Conservation (phyloP, 768 basidiomycete species). For the Naganishia kalamii region DNA sequence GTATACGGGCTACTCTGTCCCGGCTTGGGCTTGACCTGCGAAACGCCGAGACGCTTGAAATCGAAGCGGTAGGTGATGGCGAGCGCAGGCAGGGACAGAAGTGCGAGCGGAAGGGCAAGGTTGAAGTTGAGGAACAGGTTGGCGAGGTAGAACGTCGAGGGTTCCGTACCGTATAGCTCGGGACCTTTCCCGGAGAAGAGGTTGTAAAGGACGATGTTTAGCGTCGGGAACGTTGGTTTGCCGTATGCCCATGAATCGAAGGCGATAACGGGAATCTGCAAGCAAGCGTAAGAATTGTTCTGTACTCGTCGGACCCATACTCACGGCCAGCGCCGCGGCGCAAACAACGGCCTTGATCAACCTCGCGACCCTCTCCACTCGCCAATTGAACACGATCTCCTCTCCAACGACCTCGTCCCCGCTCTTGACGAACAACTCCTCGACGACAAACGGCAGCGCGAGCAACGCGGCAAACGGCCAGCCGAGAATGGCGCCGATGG, state of each 20-base stretch:
- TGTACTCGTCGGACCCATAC: slow-evolving; percentile 44
- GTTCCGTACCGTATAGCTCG: slow-evolving; percentile 86
- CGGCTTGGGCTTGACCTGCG: slow-evolving; percentile 51
- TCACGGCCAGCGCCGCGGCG: slow-evolving; percentile 45
- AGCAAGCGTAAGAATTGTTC: background rate
- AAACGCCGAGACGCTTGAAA: slow-evolving; percentile 60
- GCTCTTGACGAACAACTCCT: slow-evolving; percentile 75
- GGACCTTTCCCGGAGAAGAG: slow-evolving; percentile 78
- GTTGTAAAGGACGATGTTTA: slow-evolving; percentile 92
- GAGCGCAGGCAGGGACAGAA: slow-evolving; percentile 72
- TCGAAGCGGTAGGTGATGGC: slow-evolving; percentile 68
- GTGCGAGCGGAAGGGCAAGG: slow-evolving; percentile 68
- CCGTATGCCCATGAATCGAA: slow-evolving; percentile 86
- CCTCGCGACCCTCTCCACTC: slow-evolving; percentile 28
- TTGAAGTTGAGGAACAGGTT: slow-evolving; percentile 96
- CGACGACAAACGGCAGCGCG: slow-evolving; percentile 78
- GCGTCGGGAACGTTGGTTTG: slow-evolving; percentile 68
- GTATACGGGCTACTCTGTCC: slow-evolving; percentile 63
- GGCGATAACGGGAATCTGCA: slow-evolving; percentile 73
- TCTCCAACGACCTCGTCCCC: slow-evolving; percentile 51
- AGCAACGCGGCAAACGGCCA: slow-evolving; percentile 95
- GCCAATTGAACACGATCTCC: slow-evolving; percentile 25
- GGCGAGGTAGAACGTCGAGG: slow-evolving; percentile 74
- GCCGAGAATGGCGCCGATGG: slow-evolving; percentile 76
- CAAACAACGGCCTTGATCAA: slow-evolving; percentile 27